Conservation (phyloP, 2,329 filamentous ascomycete species). For the Talaromyces sp. region DNA sequence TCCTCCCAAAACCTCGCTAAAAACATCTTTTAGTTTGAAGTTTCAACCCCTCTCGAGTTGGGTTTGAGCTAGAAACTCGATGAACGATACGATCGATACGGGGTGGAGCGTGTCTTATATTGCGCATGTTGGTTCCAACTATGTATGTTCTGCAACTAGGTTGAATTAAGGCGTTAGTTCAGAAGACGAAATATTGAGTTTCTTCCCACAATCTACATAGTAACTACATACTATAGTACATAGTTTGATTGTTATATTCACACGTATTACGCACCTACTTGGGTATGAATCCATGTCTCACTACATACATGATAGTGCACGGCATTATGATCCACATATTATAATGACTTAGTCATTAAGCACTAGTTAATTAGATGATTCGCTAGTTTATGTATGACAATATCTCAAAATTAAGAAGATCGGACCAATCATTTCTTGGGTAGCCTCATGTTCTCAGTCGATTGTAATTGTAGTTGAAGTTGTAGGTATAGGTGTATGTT, state of each 20-base stretch:
- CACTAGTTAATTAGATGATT: background rate
- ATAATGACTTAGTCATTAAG: background rate
- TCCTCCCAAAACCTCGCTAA: background rate
- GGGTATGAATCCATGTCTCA: background rate
- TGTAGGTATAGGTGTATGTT: background rate
- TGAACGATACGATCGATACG: background rate
- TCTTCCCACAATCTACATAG: background rate
- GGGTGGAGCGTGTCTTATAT: background rate
- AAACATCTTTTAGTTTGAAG: background rate
- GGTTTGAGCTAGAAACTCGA: background rate
- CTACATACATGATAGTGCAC: background rate
- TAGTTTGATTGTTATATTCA: background rate
- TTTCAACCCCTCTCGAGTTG: background rate
- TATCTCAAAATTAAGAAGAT: background rate
- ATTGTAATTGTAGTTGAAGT: background rate
- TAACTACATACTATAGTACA: background rate
- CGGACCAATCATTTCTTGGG: background rate
- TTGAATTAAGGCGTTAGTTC: background rate
- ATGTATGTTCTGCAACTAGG: background rate
- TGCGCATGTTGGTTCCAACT: background rate
- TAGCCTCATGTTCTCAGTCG: background rate
- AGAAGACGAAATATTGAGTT: background rate
- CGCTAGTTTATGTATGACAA: background rate
- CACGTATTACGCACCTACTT: background rate
- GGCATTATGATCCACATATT: constrained; percentile 4